Evolutionary conservation across 2,329 filamentous ascomycete species (phyloP), one percentile per base, ranked within the genome.

Genomic region (Emergomyces orientalis): DNA sequence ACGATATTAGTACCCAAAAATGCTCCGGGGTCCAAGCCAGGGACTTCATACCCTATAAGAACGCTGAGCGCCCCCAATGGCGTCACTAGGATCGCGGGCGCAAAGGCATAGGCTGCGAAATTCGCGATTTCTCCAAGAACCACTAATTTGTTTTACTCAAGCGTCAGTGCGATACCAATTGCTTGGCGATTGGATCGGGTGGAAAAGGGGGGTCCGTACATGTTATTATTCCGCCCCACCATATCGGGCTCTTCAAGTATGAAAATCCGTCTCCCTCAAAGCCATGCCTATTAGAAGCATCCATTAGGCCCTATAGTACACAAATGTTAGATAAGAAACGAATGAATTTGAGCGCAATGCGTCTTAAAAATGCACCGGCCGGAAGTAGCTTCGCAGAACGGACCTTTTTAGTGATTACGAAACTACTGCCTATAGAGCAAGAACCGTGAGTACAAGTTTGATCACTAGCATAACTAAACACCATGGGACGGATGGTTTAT

Each of bases 351-450:
- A 49, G 13, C 3, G 41, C 30, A 59, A 32, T 7, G 8, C 6
- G 41, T 34, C n/a, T 27, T 43, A 27, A n/a, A 13, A 47, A n/a
- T 34, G 25, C 1, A 27, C 25, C 3, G 27, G 54, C 11, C 4
- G 55, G 22, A 30, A 58, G 17, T 19, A 19, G 22, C 6, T 19
- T 11, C 19, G n/a, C 25, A 17, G 59, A 64, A 74, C 78, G 75
- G 79, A 94, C 90, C 84, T 97, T 97, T 80, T 99, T 99, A 57
- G 95, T 99, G 72, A 99, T 97, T 69, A 99, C 93, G 77, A 99
- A 99, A 83, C 92, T 96, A 60, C 90, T 91, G 73, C 91, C 91
- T 94, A 70, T 43, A 37, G 60, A 63, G 41, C 27, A 22, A 59
- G 22, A 59, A 60, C 19, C 45, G 49, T 63, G 25, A 58, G 56